Conservation (phyloP, 345 rosid species). For the Turritis glabra region DNA sequence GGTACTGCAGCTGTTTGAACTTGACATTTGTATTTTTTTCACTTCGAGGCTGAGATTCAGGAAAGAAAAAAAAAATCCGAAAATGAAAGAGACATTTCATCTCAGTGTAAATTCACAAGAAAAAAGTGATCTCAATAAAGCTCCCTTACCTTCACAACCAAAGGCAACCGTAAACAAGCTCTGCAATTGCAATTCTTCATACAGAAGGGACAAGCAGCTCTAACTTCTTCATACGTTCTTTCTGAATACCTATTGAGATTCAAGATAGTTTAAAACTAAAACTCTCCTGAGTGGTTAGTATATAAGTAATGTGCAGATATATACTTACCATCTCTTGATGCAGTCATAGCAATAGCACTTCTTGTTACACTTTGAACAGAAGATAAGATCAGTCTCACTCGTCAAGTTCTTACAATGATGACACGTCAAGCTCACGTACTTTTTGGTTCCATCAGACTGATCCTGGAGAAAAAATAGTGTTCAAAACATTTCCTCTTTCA, state of each 20-base stretch:
- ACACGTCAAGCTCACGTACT: slow-evolving; percentile 23
- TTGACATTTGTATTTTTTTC: slow-evolving; percentile 23
- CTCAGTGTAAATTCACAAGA: background rate
- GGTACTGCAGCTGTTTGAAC: slow-evolving; percentile 41
- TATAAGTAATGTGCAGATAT: background rate
- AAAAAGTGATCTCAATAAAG: background rate
- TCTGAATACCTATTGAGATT: slow-evolving; percentile 28
- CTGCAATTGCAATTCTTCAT: slow-evolving; percentile 31
- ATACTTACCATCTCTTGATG: slow-evolving; percentile 32
- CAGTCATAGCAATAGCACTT: slow-evolving; percentile 27
- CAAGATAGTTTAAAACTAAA: background rate
- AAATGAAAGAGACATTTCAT: background rate
- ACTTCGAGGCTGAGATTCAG: background rate
- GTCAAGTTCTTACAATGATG: slow-evolving; percentile 35
- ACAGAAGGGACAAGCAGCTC: slow-evolving; percentile 36
- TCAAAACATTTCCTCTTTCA: background rate
- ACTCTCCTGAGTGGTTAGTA: background rate
- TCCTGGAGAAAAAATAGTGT: slow-evolving; percentile 1
- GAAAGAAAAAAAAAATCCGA: background rate
- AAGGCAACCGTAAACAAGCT: slow-evolving; percentile 35
- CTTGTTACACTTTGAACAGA: slow-evolving; percentile 25
- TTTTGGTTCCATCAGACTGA: slow-evolving; percentile 8
- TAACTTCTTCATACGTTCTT: slow-evolving; percentile 19
- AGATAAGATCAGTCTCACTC: slow-evolving; percentile 16
- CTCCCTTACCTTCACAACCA: slow-evolving; percentile 31